Conservation (phyloP, 2,329 filamentous ascomycete genomes). For the Pezicula radicicola region DNA sequence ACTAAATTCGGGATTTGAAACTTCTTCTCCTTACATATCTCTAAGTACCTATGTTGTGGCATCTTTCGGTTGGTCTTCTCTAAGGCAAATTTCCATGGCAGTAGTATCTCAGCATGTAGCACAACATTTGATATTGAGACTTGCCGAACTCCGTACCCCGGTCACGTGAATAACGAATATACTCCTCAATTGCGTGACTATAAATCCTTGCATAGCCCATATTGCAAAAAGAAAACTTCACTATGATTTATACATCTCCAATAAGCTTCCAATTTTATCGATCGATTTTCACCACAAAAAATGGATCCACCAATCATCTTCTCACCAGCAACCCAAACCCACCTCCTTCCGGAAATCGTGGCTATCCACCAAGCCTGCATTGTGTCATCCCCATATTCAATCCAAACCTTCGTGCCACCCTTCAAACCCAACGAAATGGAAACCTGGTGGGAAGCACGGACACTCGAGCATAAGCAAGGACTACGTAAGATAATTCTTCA, state of each 20-base stretch:
- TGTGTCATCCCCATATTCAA: conserved; percentile 47
- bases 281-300: not conserved
- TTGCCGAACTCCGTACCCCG: not conserved
- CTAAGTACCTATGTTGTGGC: too few species aligned
- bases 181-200: not conserved
- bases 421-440: conserved; percentile 53
- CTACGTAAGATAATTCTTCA: conserved; percentile 52
- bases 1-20: too few species aligned
- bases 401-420: conserved; percentile 58
- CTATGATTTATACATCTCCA: not conserved
- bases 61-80: not conserved
- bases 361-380: conserved; percentile 58
- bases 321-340: conserved; percentile 40
- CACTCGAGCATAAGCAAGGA: conserved; percentile 43
- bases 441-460: conserved; percentile 52
- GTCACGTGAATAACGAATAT: not conserved
- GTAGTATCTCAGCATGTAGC: not conserved
- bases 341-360: conserved; percentile 54
- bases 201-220: not conserved
- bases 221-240: not conserved
- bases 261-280: not conserved
- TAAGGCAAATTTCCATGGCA: not conserved
- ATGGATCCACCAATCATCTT: conserved; percentile 32
- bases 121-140: not conserved
- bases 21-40: too few species aligned